Conservation (phyloP, 805 yeast genomes). For the Candida chilensis region DNA sequence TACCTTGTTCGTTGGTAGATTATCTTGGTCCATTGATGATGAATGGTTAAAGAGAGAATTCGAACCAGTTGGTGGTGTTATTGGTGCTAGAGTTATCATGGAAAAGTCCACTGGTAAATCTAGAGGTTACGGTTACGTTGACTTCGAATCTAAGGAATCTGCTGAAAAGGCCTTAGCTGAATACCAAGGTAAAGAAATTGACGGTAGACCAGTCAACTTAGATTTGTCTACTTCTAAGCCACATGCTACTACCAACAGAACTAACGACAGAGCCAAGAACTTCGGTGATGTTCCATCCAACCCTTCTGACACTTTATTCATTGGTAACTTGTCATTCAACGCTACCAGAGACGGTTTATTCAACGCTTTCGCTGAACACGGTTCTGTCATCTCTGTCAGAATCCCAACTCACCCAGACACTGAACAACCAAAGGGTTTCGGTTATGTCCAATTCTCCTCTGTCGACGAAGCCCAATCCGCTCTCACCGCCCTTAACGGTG, state of each 20-base stretch:
- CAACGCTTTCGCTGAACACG: constrained; percentile 67
- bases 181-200: constrained; percentile 90
- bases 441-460: constrained; percentile 86
- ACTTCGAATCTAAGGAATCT: constrained; percentile 63
- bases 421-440: constrained; percentile 98
- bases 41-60: constrained; percentile 88
- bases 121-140: constrained; percentile 97
- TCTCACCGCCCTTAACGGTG: constrained; percentile 79
- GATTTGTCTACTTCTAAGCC: constrained; percentile 88
- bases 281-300: constrained; percentile 86
- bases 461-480: constrained; percentile 90
- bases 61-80: constrained; percentile 72
- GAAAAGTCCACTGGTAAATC: constrained; percentile 91
- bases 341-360: constrained; percentile 74
- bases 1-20: constrained; percentile 92
- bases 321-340: constrained; percentile 93
- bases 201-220: constrained; percentile 92
- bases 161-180: constrained; percentile 85
- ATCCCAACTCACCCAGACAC: constrained; percentile 98
- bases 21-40: constrained; percentile 95
- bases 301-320: constrained; percentile 92
- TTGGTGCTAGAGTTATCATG: constrained; percentile 84
- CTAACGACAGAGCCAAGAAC: constrained; percentile 73
- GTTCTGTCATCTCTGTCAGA: constrained; percentile 82
- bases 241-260: constrained; percentile 41